Evolutionary conservation across 148 eudicot genomes (phyloP), one percentile per base, ranked within the genome.

Genomic region (Camellia lanceoleosa): DNA sequence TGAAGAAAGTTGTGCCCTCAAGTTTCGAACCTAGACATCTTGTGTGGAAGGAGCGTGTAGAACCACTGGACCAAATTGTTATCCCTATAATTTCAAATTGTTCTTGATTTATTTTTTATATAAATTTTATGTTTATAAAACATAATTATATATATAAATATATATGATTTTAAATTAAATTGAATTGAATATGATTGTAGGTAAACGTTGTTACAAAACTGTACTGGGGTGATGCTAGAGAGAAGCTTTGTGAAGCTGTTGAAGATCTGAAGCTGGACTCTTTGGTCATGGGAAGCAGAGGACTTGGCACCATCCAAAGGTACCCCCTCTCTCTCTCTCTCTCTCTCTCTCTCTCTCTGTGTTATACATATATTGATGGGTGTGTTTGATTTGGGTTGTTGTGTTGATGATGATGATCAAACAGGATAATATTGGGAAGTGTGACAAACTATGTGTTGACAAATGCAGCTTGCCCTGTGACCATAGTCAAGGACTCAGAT

Each of bases 161-260:
- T 8, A 8, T 61, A 19, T 49, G 20, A 5, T 18, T 13, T 2
- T 43, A 15, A 6, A 77, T 51, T 55, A 0, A 23, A 23, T 23
- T 23, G 55, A 69, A 65, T 64, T 12, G 11, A 7, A 60, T 63
- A 9, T 8, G 51, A 15, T 44, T 63, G 72, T 74, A 92, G 98
- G 86, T 94, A 68, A 87, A 42, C 0, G 55, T 94, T 23, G 97
- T 92, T 19, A 71, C 87, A 2, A 94, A 94, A 75, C 41, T 94
- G 70, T 90, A 87, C 78, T 94, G 98, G 98, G 98, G 97, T 74
- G 98, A 94, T 85, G 94, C 97, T 15, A 91, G 97, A 44, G 98
- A 92, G 88, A 94, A 94, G 82, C 59, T 94, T 13, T 52, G 83
- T 47, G 90, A 94, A 74, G 95, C 95, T 61, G 74, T 85, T 78